Evolutionary conservation across 2,329 filamentous ascomycete species (phyloP).

Genomic region (Botryotinia globosa): DNA sequence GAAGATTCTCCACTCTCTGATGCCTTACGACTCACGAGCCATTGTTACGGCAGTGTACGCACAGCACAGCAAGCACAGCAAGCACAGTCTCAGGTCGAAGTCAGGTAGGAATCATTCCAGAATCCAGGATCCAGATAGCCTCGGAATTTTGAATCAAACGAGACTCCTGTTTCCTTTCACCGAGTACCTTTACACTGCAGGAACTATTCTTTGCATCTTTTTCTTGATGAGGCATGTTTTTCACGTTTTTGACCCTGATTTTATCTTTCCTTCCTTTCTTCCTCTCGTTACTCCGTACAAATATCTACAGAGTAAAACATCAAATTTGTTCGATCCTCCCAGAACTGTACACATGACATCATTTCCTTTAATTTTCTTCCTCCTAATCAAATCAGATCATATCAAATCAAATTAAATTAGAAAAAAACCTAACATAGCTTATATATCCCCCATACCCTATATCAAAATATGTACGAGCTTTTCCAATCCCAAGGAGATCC

Average conservation of each 20-base stretch:
- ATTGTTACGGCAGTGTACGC: neutral
- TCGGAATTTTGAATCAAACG: neutral
- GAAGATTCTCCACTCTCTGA: neutral
- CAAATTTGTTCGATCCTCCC: too few relatives aligned
- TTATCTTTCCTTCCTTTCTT: neutral
- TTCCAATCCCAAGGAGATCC: neutral
- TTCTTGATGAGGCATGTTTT: neutral
- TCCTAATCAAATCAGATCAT: neutral
- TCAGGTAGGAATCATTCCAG: neutral
- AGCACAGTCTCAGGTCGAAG: neutral
- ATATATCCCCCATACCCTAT: conserved; percentile 9
- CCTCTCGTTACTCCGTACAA: too few relatives aligned
- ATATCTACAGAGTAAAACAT: too few relatives aligned
- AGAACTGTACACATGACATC: neutral
- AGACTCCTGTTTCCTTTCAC: neutral
- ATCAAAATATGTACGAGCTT: neutral
- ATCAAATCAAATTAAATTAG: too few relatives aligned
- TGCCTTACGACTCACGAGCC: neutral
- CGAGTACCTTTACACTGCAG: conserved; percentile 7
- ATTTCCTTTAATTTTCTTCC: neutral
- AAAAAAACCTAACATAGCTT: neutral
- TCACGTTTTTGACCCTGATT: neutral
- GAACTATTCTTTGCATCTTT: neutral
- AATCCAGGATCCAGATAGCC: neutral
- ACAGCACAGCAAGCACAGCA: too few relatives aligned